phyloP scores from a whole-genome alignment of 2,329 filamentous ascomycete genomes.

The Tolypocladium paradoxum region DNA sequence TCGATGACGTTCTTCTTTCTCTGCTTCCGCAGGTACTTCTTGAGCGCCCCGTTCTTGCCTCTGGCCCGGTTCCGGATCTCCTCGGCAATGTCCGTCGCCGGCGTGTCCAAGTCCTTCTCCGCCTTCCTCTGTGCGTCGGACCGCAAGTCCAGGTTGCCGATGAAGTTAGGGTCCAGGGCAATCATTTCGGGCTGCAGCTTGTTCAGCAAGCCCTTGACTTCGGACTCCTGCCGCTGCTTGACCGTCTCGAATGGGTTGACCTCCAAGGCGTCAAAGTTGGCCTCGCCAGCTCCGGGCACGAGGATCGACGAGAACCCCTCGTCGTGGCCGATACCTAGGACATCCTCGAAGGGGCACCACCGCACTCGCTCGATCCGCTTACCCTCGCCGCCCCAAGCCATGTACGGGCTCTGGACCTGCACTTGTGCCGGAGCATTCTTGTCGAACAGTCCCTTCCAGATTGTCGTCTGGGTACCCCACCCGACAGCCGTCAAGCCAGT shows the following conservation, averaged over 20 bases:
- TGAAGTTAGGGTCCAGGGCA: conserved; percentile 80
- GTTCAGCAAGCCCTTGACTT: conserved; percentile 83
- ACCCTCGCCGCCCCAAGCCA: conserved; percentile 85
- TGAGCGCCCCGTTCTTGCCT: conserved; percentile 80
- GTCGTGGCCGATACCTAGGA: conserved; percentile 76
- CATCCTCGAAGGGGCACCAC: conserved; percentile 94
- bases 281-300: conserved; percentile 88
- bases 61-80: conserved; percentile 67
- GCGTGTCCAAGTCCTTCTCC: conserved; percentile 70
- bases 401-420: conserved; percentile 80
- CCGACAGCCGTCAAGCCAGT: conserved; percentile 78
- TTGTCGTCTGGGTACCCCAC: conserved; percentile 78
- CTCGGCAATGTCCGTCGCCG: conserved; percentile 44
- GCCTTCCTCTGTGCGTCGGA: conserved; percentile 66
- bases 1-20: conserved; percentile 89
- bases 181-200: conserved; percentile 98
- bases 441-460: conserved; percentile 86
- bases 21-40: conserved; percentile 86
- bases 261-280: conserved; percentile 91
- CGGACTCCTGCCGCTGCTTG: conserved; percentile 85
- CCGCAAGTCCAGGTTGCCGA: conserved; percentile 76
- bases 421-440: conserved; percentile 60
- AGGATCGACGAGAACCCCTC: conserved; percentile 83
- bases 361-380: conserved; percentile 66
- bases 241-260: conserved; percentile 89